Conservation (phyloP, 2,329 filamentous ascomycete genomes). For the Neopestalotiopsis sp. region DNA sequence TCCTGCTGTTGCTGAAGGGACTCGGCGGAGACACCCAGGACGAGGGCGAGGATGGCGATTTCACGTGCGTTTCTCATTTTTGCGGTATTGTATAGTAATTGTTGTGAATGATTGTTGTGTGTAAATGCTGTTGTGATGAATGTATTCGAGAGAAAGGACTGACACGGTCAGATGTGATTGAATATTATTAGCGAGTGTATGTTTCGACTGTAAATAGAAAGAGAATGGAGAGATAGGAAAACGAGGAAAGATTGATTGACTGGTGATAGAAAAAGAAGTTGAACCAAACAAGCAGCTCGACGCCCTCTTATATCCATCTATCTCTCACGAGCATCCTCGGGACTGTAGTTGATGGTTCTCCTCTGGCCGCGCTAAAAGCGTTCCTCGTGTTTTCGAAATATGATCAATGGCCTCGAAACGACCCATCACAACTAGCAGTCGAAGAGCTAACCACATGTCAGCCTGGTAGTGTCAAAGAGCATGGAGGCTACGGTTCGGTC, state of each 20-base stretch:
- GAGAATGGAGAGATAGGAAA: slow-evolving; percentile 3
- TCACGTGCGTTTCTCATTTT: slow-evolving; percentile 9
- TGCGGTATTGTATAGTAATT: neutral
- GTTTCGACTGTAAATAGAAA: neutral
- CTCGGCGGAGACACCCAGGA: slow-evolving; percentile 10
- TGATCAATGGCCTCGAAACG: slow-evolving; percentile 1
- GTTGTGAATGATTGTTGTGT: neutral
- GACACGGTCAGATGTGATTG: slow-evolving; percentile 11
- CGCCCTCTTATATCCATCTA: slow-evolving; percentile 6
- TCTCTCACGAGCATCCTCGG: neutral
- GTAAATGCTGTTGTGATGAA: neutral
- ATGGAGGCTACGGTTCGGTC: neutral
- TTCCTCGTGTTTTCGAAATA: slow-evolving; percentile 3
- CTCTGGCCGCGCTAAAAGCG: neutral
- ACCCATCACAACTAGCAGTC: neutral
- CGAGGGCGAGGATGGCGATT: slow-evolving; percentile 8
- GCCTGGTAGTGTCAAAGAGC: neutral
- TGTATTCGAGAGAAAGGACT: slow-evolving; percentile 7
- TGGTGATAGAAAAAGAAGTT: slow-evolving; percentile 1
- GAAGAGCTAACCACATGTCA: slow-evolving; percentile 4
- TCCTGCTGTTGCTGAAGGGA: neutral
- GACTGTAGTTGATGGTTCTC: neutral
- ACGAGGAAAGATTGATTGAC: slow-evolving; percentile 7
- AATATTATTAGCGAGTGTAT: slow-evolving; percentile 15
- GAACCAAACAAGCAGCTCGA: neutral